Base-by-base conservation (phyloP, 106 monocot species). In the Phalaenopsis equestris region DNA sequence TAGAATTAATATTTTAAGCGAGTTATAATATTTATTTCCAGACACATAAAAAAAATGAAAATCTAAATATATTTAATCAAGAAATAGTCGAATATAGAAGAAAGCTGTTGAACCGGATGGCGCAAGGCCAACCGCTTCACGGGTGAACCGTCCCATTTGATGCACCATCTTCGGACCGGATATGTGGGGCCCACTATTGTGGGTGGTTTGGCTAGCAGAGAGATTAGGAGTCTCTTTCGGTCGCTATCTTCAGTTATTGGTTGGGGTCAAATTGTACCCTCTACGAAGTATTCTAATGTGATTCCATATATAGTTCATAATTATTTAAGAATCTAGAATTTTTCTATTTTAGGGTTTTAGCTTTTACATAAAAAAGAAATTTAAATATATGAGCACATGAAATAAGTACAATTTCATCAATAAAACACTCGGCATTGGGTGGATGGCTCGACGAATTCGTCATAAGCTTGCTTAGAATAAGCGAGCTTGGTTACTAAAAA, bases 161-260 rank as follows among this genome's bases (percentile, higher is more conserved):
- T 24, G 64, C n/a, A 6, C 64, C 21, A 65, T 65, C 9, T 21
- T 70, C 38, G 30, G 15, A 30, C 38, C 39, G 70, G 70, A 1
- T 2, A 70, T 70, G 52, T 70, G 70, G 70, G 38, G n/a, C 38
- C 70, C 70, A 70, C 70, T 3, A 9, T 1, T 70, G 70, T 70
- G 70, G 30, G 70, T n/a, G 70, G 70, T 70, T 70, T 12, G 70
- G 70, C 15, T 70, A 70, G 39, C 70, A 70, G 18, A 70, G 39
- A 36, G 70, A 70, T 70, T 70, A 70, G 70, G 39, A 39, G 70
- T 70, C 70, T 39, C 70, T 70, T 11, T 70, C 38, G 39, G 38
- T 39, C 70, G 3, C 30, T 14, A 11, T 70, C 38, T 14, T 70
- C 39, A 37, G 39, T 70, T 70, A 70, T 15, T 6, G 70, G 12